Conservation (phyloP, 148 eudicot genomes). For the Amaranthus palmeri region DNA sequence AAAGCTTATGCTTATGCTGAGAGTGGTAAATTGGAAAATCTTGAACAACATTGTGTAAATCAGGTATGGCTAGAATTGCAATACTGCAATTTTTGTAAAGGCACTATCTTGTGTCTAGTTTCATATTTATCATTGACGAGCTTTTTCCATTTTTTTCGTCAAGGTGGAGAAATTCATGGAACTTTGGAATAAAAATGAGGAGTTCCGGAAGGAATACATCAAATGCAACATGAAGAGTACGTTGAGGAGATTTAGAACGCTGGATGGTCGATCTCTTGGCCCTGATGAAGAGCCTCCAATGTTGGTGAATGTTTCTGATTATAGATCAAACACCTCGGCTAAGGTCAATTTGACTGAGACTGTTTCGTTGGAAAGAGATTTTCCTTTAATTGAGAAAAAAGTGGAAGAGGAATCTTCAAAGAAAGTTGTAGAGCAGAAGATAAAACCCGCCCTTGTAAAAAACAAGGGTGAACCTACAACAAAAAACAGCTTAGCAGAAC, state of each 20-base stretch:
- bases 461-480: slow-evolving; percentile 23
- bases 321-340: slow-evolving; percentile 27
- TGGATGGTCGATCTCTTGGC: slow-evolving; percentile 84
- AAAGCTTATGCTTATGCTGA: slow-evolving; percentile 45
- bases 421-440: slow-evolving; percentile 36
- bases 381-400: slow-evolving; percentile 20
- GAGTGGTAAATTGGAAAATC: slow-evolving; percentile 48
- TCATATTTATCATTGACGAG: neutral
- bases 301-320: slow-evolving; percentile 30
- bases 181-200: slow-evolving; percentile 62
- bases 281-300: slow-evolving; percentile 57
- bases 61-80: slow-evolving; percentile 39
- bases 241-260: slow-evolving; percentile 68
- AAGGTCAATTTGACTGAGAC: slow-evolving; percentile 25
- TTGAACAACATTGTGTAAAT: slow-evolving; percentile 51
- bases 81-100: neutral
- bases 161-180: slow-evolving; percentile 76
- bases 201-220: slow-evolving; percentile 61
- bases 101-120: neutral
- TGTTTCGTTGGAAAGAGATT: slow-evolving; percentile 22
- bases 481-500: slow-evolving; percentile 24
- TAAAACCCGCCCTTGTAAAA: slow-evolving; percentile 25
- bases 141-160: neutral
- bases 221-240: slow-evolving; percentile 60
- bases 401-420: slow-evolving; percentile 27